Conservation (phyloP, 208 protist genomes). For the Trypanosoma avium region DNA sequence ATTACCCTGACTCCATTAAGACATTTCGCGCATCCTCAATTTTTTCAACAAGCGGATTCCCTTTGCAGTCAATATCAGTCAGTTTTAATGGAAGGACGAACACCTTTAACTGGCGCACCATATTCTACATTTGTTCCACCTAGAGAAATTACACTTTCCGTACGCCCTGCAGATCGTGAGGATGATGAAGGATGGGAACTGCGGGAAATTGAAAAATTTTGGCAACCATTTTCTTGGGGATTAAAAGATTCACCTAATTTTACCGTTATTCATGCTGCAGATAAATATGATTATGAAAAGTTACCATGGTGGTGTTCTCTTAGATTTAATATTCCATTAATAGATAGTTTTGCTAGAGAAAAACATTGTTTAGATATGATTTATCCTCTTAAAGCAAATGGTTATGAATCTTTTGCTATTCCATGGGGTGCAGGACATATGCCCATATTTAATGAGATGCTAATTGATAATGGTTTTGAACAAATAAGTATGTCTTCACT, state of each 20-base stretch:
- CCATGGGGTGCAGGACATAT: constrained; percentile 86
- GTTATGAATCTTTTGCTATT: constrained; percentile 83
- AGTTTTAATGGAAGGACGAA: constrained; percentile 85
- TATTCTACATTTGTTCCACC: constrained; percentile 77
- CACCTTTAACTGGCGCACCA: constrained; percentile 55
- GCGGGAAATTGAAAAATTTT: constrained; percentile 66
- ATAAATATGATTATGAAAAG: constrained; percentile 85
- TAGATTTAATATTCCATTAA: constrained; percentile 69
- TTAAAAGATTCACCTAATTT: constrained; percentile 64
- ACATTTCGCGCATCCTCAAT: constrained; percentile 81
- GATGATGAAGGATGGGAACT: constrained; percentile 88
- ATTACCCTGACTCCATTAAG: constrained; percentile 79
- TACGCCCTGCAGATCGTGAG: constrained; percentile 55
- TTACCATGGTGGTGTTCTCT: constrained; percentile 81
- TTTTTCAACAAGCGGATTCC: constrained; percentile 79
- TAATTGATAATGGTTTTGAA: constrained; percentile 80
- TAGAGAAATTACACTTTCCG: constrained; percentile 22
- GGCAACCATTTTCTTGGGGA: constrained; percentile 89
- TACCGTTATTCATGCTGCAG: constrained; percentile 84
- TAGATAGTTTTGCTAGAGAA: constrained; percentile 71
- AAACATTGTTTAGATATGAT: constrained; percentile 85
- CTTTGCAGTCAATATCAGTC: constrained; percentile 81
- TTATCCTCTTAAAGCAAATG: constrained; percentile 41
- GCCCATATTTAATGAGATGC: constrained; percentile 85
- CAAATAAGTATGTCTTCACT: constrained; percentile 70